phyloP scores from a whole-genome alignment of 140 eudicot species.

The Senecio squalidus region DNA sequence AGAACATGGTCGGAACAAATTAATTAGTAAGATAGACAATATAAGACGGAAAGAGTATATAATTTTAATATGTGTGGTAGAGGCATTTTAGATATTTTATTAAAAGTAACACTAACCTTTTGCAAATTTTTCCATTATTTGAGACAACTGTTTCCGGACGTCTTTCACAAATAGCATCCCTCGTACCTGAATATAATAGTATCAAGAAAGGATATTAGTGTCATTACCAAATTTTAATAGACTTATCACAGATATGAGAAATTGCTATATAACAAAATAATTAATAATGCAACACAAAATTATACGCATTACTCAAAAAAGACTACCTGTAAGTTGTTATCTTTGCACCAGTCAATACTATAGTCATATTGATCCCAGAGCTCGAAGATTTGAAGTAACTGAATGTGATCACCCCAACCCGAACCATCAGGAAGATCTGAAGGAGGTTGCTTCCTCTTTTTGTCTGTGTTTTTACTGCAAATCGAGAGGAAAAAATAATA shows the following conservation, averaged over 20 bases:
- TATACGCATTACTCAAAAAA: background rate
- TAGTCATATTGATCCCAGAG: slow-evolving; percentile 77
- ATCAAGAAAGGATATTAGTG: slow-evolving; percentile 9
- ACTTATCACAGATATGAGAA: background rate
- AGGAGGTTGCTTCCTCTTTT: slow-evolving; percentile 74
- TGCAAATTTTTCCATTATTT: slow-evolving; percentile 88
- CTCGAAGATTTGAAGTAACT: slow-evolving; percentile 85
- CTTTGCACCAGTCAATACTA: slow-evolving; percentile 81
- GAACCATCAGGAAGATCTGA: slow-evolving; percentile 86
- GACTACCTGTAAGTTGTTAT: slow-evolving; percentile 75
- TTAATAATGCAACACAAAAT: background rate
- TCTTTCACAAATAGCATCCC: slow-evolving; percentile 93
- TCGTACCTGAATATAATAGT: slow-evolving; percentile 58
- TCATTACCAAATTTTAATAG: background rate
- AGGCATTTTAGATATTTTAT: slow-evolving; percentile 1
- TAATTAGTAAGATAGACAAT: no score
- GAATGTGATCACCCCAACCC: slow-evolving; percentile 95
- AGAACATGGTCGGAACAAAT: no score
- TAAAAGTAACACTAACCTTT: slow-evolving; percentile 46
- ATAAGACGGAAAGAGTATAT: no score
- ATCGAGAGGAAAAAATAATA: background rate
- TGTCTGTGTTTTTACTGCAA: slow-evolving; percentile 62
- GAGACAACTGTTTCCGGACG: slow-evolving; percentile 81
- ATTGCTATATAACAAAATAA: slow-evolving; percentile 3
- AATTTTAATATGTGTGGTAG: background rate